phyloP scores from a whole-genome alignment of 192 early-diverging fungal species.

The Linnemannia hyalina region DNA sequence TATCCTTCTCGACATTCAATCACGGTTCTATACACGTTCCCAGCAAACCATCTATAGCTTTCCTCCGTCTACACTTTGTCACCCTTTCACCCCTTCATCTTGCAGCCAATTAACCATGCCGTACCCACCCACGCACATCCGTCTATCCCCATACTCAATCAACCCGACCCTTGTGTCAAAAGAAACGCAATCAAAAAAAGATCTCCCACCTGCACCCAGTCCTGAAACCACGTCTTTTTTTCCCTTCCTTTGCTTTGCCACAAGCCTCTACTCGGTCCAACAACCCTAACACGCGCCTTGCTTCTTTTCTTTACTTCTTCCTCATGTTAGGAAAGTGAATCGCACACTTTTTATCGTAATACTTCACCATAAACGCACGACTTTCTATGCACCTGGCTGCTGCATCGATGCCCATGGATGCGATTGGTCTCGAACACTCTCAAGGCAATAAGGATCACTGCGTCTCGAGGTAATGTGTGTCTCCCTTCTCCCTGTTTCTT shows the following conservation, averaged over 20 bases:
- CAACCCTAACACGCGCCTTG: background rate
- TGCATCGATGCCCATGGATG: background rate
- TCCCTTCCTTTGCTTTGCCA: background rate
- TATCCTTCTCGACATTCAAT: too few species aligned
- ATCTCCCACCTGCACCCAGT: background rate
- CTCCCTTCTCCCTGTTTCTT: too few species aligned
- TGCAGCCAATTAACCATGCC: constrained; percentile 3
- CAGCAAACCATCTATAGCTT: background rate
- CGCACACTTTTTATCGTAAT: background rate
- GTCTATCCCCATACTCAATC: too few species aligned
- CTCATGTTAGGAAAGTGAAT: background rate
- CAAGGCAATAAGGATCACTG: background rate
- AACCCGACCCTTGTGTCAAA: too few species aligned
- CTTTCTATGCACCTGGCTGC: background rate
- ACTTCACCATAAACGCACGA: background rate
- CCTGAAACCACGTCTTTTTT: background rate
- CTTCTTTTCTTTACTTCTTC: background rate
- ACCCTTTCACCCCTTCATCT: background rate
- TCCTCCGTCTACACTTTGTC: constrained; percentile 4
- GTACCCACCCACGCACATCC: background rate
- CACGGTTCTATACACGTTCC: too few species aligned
- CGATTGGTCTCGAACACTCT: background rate
- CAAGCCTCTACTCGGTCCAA: background rate
- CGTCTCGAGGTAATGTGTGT: constrained; percentile 1
- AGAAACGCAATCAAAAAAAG: too few species aligned